Percentiles rank a stretch among this genome's conserved stretches.
Evolutionary conservation across 1,139 yeast genomes (phyloP).

Genomic region (Yamadazyma kanchanaburiensis): DNA sequence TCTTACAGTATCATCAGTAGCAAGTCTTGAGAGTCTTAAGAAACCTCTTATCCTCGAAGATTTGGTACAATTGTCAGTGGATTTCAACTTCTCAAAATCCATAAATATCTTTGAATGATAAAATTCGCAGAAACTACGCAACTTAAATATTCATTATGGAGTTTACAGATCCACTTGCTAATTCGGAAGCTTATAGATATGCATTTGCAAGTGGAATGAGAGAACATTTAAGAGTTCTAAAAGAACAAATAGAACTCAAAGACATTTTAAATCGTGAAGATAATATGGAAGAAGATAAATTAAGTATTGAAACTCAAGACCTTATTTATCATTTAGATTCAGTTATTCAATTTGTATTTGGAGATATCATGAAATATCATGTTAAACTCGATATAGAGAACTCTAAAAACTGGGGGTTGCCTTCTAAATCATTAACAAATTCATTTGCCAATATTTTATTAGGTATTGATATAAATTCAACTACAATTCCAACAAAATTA

Average conservation of each 20-base stretch:
- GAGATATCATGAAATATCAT: conserved; percentile 8
- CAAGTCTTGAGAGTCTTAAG: conserved; percentile 33
- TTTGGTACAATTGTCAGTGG: conserved; percentile 31
- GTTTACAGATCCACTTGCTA: conserved; percentile 8
- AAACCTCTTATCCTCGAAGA: conserved; percentile 36
- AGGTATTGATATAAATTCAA: conserved; percentile 14
- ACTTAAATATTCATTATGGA: no score
- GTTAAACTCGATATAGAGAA: conserved; percentile 10
- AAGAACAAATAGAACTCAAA: conserved; percentile 7
- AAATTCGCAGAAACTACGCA: no score
- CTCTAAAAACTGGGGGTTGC: conserved; percentile 11
- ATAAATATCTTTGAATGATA: no score
- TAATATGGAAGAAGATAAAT: conserved; percentile 1
- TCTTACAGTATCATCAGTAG: conserved; percentile 38
- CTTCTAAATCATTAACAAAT: conserved; percentile 8
- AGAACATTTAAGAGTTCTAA: conserved; percentile 9
- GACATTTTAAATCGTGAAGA: conserved; percentile 4
- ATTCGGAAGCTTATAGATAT: conserved; percentile 12
- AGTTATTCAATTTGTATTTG: conserved; percentile 11
- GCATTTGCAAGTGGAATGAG: conserved; percentile 13
- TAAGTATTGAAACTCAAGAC: conserved; percentile 8
- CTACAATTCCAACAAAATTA: conserved; percentile 8
- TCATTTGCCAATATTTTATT: conserved; percentile 13
- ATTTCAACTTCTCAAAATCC: no score
- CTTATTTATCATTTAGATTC: conserved; percentile 11